Conservation (phyloP, 176 grass and related monocot genomes). For the Carex littledalei region DNA sequence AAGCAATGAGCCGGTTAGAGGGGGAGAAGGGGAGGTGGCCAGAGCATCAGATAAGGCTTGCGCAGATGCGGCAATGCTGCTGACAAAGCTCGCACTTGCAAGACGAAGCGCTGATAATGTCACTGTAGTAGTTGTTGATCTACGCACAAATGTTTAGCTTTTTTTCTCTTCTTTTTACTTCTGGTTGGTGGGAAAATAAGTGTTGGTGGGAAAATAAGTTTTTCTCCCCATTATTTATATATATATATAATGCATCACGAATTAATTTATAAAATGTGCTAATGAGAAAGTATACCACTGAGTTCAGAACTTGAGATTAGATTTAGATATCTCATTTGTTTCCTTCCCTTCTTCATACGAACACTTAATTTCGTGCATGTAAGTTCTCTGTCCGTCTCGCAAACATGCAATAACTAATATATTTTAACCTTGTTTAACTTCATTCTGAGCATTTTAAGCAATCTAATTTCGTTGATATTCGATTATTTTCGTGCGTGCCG, state of each 20-base stretch:
- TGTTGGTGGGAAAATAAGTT: not conserved
- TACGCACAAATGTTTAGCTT: conserved; percentile 34
- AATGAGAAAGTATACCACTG: not conserved
- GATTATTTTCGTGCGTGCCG: no score
- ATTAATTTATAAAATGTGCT: not conserved
- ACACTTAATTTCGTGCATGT: not conserved
- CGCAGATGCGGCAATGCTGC: conserved; percentile 75
- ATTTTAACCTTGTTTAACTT: no score
- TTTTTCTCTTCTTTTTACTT: not conserved
- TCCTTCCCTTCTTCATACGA: not conserved
- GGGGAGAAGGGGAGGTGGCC: conserved; percentile 22
- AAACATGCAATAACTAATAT: no score
- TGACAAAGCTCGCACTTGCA: conserved; percentile 87
- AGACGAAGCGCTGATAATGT: conserved; percentile 79
- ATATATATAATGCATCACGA: not conserved
- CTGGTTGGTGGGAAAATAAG: not conserved
- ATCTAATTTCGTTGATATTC: no score
- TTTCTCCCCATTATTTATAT: conserved; percentile 7
- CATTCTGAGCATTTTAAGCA: no score
- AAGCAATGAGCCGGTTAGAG: conserved; percentile 29
- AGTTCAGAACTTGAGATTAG: not conserved
- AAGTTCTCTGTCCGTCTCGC: no score
- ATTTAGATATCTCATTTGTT: not conserved
- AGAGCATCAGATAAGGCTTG: conserved; percentile 56
- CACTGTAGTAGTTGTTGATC: conserved; percentile 81